phyloP scores from a whole-genome alignment of 495 filamentous ascomycete genomes.

The Talaromyces adpressus region DNA sequence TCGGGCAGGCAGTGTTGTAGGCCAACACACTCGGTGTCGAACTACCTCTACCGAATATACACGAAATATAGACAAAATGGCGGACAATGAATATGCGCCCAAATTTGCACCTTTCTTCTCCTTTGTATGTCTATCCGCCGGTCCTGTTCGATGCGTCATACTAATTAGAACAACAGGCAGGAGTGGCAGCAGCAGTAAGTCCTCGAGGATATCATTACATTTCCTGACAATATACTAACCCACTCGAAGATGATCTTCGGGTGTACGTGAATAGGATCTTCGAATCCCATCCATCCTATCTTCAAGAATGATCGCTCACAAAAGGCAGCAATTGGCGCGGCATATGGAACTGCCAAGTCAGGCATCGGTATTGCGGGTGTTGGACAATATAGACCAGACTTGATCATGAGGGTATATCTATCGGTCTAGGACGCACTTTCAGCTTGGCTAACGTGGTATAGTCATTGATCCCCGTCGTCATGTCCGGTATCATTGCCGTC shows the following conservation, averaged over 20 bases:
- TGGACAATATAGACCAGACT: slow-evolving; percentile 82
- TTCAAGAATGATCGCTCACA: slow-evolving; percentile 13
- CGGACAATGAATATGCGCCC: slow-evolving; percentile 64
- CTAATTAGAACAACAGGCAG: slow-evolving; percentile 52
- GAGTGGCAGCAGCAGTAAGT: slow-evolving; percentile 89
- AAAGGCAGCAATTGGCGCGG: slow-evolving; percentile 73
- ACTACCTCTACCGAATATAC: not conserved
- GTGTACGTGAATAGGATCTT: slow-evolving; percentile 52
- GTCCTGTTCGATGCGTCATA: slow-evolving; percentile 15
- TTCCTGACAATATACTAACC: slow-evolving; percentile 18
- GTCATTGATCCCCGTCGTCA: slow-evolving; percentile 94
- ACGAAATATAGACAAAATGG: slow-evolving; percentile 40
- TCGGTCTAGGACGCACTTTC: too few species aligned
- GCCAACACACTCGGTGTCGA: not conserved
- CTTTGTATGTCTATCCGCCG: slow-evolving; percentile 58
- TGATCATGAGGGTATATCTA: slow-evolving; percentile 86
- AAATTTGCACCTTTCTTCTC: slow-evolving; percentile 97
- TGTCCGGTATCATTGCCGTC: slow-evolving; percentile 99
- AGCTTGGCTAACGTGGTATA: slow-evolving; percentile 22
- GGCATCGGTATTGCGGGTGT: slow-evolving; percentile 95
- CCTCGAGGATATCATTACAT: slow-evolving; percentile 20
- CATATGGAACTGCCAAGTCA: slow-evolving; percentile 95
- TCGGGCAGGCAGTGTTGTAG: not conserved
- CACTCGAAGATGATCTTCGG: slow-evolving; percentile 71
- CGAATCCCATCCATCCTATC: not conserved